Percentiles rank a stretch among this genome's conserved stretches.
Conservation (phyloP, 108 stramenopile species). For the Licmophora abbreviata region DNA sequence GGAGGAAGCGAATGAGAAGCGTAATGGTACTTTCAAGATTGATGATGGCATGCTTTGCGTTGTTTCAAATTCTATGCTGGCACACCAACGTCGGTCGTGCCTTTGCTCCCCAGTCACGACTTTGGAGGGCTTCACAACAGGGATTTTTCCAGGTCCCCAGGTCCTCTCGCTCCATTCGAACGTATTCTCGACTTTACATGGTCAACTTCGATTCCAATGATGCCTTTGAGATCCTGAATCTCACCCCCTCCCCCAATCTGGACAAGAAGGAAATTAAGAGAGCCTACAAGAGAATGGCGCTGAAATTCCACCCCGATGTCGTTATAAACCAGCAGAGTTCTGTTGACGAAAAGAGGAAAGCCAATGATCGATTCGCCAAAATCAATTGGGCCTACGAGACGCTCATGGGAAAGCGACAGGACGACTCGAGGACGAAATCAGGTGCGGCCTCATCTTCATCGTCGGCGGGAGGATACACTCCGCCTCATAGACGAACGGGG, state of each 20-base stretch:
- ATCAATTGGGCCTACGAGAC: conserved; percentile 77
- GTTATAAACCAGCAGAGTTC: conserved; percentile 35
- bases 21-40: no score
- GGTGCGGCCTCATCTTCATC: conserved; percentile 15
- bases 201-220: conserved; percentile 15
- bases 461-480: conserved; percentile 32
- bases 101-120: no score
- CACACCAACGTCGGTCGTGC: no score
- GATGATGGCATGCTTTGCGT: no score
- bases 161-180: no score
- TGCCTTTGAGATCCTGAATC: conserved; percentile 36
- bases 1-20: no score
- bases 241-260: conserved; percentile 31
- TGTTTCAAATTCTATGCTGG: no score
- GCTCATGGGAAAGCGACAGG: conserved; percentile 45
- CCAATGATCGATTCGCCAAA: conserved; percentile 68
- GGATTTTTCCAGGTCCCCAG: no score
- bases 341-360: conserved; percentile 45
- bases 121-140: no score
- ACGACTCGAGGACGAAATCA: not conserved
- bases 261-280: conserved; percentile 68
- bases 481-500: conserved; percentile 62
- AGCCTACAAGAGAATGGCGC: conserved; percentile 67
- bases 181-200: no score
- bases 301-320: conserved; percentile 82